Percentiles rank a stretch among this genome's conserved stretches.
phyloP scores from a whole-genome alignment of 495 filamentous ascomycete genomes.

The Lophiostoma macrostomum region DNA sequence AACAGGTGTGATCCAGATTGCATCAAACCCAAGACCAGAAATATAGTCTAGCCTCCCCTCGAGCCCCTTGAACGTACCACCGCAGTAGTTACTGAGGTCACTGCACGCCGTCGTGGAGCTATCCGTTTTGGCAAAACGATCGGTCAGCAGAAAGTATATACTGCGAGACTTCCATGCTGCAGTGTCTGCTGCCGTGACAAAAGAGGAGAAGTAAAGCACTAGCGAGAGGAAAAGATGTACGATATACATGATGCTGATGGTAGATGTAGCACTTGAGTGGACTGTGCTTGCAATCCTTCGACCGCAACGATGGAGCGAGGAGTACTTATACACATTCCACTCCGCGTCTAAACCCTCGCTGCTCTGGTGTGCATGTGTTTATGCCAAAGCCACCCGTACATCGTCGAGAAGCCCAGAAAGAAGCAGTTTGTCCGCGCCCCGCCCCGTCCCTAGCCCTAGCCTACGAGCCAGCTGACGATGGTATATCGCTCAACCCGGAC shows the following conservation, averaged over 20 bases:
- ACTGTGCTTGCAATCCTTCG: too few species aligned
- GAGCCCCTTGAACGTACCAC: conserved; percentile 71
- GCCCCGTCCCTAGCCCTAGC: too few species aligned
- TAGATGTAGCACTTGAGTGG: too few species aligned
- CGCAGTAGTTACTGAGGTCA: conserved; percentile 60
- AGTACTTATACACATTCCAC: too few species aligned
- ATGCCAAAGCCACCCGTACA: too few species aligned
- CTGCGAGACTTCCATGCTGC: conserved; percentile 31
- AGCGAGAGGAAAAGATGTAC: not conserved
- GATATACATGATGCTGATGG: conserved; percentile 4
- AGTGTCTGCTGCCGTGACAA: conserved; percentile 27
- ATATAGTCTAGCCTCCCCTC: conserved; percentile 68
- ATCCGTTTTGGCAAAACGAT: conserved; percentile 55
- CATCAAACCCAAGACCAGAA: conserved; percentile 74
- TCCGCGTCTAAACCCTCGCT: too few species aligned
- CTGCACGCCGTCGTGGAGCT: conserved; percentile 55
- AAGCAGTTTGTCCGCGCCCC: too few species aligned
- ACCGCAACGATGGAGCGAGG: too few species aligned
- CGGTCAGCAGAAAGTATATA: conserved; percentile 25
- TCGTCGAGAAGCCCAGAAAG: too few species aligned
- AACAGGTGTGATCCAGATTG: conserved; percentile 35
- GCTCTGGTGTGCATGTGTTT: too few species aligned
- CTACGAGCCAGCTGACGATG: too few species aligned
- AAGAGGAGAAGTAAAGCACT: not conserved
- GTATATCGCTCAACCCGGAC: too few species aligned